Percentiles rank a stretch among this genome's conserved stretches.
Evolutionary conservation across 345 rosid species (phyloP).

Genomic region (Abelmoschus esculentus): DNA sequence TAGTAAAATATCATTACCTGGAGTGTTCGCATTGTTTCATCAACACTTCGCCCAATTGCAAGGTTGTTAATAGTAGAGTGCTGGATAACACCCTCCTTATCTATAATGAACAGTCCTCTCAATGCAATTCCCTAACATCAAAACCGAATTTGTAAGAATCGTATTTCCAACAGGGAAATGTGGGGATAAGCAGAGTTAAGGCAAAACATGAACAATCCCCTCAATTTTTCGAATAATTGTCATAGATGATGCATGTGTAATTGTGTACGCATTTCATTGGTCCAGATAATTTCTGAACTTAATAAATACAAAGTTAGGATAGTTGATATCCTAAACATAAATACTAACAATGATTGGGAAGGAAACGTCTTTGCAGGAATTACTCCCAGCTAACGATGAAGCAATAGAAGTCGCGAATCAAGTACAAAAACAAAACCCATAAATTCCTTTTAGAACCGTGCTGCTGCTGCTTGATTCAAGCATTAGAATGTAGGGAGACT

Average conservation of each 20-base stretch:
- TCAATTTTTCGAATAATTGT: no score
- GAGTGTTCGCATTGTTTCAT: constrained; percentile 93
- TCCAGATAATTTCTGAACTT: neutral
- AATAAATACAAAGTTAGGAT: neutral
- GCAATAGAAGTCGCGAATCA: neutral
- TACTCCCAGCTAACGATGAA: neutral
- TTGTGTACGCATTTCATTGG: neutral
- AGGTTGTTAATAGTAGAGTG: constrained; percentile 98
- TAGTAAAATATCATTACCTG: constrained; percentile 41
- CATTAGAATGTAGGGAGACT: neutral
- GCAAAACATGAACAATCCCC: no score
- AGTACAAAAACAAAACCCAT: neutral
- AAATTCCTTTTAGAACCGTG: neutral
- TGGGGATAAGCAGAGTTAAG: neutral
- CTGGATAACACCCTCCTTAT: constrained; percentile 94
- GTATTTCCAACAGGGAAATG: neutral
- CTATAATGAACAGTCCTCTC: constrained; percentile 93
- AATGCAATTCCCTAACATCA: constrained; percentile 74
- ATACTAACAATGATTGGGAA: neutral
- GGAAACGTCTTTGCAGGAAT: neutral
- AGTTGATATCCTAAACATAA: neutral
- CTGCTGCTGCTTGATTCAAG: neutral
- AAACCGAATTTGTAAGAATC: constrained; percentile 7
- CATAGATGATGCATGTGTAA: neutral
- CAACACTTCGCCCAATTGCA: constrained; percentile 91